phyloP scores from a whole-genome alignment of 176 grass and related monocot genomes.

The Urochloa ruziziensis region DNA sequence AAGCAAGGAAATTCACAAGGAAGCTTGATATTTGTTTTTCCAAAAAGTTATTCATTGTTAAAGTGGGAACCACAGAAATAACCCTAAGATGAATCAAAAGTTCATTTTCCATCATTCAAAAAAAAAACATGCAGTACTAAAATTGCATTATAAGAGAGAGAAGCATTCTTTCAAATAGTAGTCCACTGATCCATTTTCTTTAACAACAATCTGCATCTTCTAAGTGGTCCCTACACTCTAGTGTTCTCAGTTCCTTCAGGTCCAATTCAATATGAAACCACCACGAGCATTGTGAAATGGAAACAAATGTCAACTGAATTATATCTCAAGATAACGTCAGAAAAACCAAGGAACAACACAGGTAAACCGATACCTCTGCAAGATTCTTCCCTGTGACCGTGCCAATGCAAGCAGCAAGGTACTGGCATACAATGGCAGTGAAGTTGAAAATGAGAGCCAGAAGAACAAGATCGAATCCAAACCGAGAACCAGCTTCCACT shows the following conservation, averaged over 20 bases:
- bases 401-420: constrained; percentile 76
- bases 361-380: constrained; percentile 59
- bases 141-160: neutral
- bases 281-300: constrained; percentile 4
- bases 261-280: constrained; percentile 30
- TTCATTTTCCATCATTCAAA: constrained; percentile 7
- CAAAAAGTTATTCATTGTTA: neutral
- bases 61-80: neutral
- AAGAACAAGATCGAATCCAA: constrained; percentile 75
- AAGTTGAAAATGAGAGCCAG: constrained; percentile 82
- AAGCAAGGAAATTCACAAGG: neutral
- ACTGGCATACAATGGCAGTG: constrained; percentile 83
- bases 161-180: neutral
- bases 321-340: constrained; percentile 21
- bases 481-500: constrained; percentile 70
- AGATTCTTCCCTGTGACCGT: constrained; percentile 77
- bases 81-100: neutral
- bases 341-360: constrained; percentile 31
- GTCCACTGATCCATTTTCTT: constrained; percentile 4
- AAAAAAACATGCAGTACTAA: neutral
- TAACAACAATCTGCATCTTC: neutral
- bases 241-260: neutral
- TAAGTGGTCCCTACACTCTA: constrained; percentile 6
- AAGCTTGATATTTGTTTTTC: neutral
- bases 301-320: constrained; percentile 23